A percentile compares a stretch with the other conserved stretches of the same genome.
phyloP scores from a whole-genome alignment of 2,329 filamentous ascomycete species.

The Talaromyces pinophilus region DNA sequence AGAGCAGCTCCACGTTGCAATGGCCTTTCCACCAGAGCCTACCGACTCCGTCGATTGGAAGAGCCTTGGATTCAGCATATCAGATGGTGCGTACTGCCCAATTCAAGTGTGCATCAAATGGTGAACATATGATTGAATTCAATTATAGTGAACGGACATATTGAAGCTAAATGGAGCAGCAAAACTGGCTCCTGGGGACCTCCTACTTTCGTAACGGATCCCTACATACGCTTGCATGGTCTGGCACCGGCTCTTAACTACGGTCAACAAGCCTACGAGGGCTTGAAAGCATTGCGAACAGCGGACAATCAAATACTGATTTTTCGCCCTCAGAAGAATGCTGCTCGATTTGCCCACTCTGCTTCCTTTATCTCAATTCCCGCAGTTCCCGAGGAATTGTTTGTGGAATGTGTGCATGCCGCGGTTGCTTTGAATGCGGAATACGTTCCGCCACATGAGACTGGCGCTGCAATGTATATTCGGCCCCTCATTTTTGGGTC shows the following conservation, averaged over 20 bases:
- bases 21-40: background rate
- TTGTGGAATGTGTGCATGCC: slow-evolving; percentile 25
- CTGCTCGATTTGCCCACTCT: slow-evolving; percentile 33
- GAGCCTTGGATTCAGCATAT: background rate
- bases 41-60: background rate
- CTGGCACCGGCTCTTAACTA: slow-evolving; percentile 56
- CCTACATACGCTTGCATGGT: slow-evolving; percentile 56
- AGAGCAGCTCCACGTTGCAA: background rate
- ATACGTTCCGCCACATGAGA: slow-evolving; percentile 25
- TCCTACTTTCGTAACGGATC: slow-evolving; percentile 54
- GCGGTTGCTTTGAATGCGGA: slow-evolving; percentile 14
- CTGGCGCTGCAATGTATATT: slow-evolving; percentile 38
- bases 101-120: background rate
- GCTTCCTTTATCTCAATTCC: slow-evolving; percentile 36
- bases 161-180: slow-evolving; percentile 55
- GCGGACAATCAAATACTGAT: background rate
- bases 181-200: slow-evolving; percentile 55
- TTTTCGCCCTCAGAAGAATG: slow-evolving; percentile 37
- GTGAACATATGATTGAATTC: background rate
- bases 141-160: slow-evolving; percentile 32
- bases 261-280: slow-evolving; percentile 36
- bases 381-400: slow-evolving; percentile 32
- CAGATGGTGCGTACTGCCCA: background rate
- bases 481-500: slow-evolving; percentile 39
- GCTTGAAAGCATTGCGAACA: background rate